Evolutionary conservation across 768 basidiomycete species (phyloP).

Genomic region (Russula lepida): DNA sequence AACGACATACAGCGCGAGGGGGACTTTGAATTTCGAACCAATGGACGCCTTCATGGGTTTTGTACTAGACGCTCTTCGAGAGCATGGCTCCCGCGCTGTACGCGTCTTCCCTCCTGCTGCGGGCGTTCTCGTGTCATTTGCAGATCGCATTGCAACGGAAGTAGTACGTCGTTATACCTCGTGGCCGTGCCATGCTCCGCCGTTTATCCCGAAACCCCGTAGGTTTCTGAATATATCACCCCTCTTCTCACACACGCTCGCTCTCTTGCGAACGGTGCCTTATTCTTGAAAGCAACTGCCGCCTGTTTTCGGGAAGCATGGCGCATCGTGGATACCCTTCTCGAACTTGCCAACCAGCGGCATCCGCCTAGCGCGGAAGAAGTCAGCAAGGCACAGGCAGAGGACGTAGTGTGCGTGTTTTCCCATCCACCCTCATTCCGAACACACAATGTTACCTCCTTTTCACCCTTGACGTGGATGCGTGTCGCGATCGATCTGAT

Average conservation of each 20-base stretch:
- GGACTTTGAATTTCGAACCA: conserved; percentile 72
- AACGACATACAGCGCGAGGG: conserved; percentile 17
- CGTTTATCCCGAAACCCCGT: not conserved
- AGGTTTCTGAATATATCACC: conserved; percentile 85
- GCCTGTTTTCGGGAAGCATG: conserved; percentile 86
- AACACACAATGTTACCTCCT: not conserved
- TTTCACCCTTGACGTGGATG: conserved; percentile 1
- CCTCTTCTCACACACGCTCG: conserved; percentile 71
- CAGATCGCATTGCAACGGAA: conserved; percentile 77
- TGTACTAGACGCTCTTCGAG: conserved; percentile 52
- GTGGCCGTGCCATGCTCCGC: conserved; percentile 2
- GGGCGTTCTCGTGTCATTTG: conserved; percentile 70
- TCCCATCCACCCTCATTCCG: not conserved
- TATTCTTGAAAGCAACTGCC: conserved; percentile 77
- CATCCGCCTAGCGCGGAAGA: conserved; percentile 23
- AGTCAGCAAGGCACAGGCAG: conserved; percentile 48
- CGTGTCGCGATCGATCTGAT: conserved; percentile 1
- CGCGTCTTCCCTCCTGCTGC: conserved; percentile 79
- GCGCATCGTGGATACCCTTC: conserved; percentile 72
- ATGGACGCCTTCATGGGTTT: conserved; percentile 88
- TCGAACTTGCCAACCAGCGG: conserved; percentile 39
- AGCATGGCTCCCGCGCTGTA: conserved; percentile 74
- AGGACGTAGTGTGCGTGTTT: conserved; percentile 71
- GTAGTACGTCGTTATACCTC: conserved; percentile 45
- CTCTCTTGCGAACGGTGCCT: conserved; percentile 50